These are phyloP conservation scores for Phytophthora hibernalis DNA, from an alignment of 352 stramenopile species.

Conservation along the genomic window DNA sequence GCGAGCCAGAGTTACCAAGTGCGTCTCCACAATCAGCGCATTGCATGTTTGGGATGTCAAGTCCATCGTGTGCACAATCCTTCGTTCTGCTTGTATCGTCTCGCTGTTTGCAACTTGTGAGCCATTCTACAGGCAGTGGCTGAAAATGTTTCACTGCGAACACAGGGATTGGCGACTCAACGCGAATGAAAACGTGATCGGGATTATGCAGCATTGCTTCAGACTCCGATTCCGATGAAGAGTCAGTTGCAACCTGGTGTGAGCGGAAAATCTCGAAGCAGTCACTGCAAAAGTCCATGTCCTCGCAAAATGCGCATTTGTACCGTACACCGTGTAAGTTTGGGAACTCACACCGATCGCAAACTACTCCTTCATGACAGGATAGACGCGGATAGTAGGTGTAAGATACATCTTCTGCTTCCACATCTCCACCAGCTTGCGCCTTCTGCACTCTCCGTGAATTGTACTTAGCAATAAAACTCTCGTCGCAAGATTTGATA, in stretches of 20 bases:
- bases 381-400: slow-evolving; percentile 61
- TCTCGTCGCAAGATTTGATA: slow-evolving; percentile 37
- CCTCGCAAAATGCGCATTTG: slow-evolving; percentile 76
- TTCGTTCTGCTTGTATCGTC: slow-evolving; percentile 1
- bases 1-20: slow-evolving; percentile 23
- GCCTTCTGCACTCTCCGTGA: slow-evolving; percentile 15
- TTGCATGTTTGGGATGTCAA: slow-evolving; percentile 4
- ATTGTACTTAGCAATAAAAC: slow-evolving; percentile 31
- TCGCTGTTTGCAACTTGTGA: slow-evolving; percentile 33
- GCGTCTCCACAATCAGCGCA: slow-evolving; percentile 45
- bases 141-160: slow-evolving; percentile 66
- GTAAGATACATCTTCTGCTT: background rate
- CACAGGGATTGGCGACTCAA: slow-evolving; percentile 70
- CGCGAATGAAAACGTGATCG: slow-evolving; percentile 70
- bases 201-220: slow-evolving; percentile 47
- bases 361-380: slow-evolving; percentile 73
- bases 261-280: slow-evolving; percentile 64
- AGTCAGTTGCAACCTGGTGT: slow-evolving; percentile 30
- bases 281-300: slow-evolving; percentile 73
- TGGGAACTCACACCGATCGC: slow-evolving; percentile 67
- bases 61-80: slow-evolving; percentile 12
- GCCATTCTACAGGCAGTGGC: slow-evolving; percentile 33
- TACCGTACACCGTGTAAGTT: slow-evolving; percentile 69
- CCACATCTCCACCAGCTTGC: background rate
- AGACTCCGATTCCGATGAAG: slow-evolving; percentile 26